Base-by-base conservation (phyloP, 768 basidiomycete genomes). In the Fibroporia radiculosa region DNA sequence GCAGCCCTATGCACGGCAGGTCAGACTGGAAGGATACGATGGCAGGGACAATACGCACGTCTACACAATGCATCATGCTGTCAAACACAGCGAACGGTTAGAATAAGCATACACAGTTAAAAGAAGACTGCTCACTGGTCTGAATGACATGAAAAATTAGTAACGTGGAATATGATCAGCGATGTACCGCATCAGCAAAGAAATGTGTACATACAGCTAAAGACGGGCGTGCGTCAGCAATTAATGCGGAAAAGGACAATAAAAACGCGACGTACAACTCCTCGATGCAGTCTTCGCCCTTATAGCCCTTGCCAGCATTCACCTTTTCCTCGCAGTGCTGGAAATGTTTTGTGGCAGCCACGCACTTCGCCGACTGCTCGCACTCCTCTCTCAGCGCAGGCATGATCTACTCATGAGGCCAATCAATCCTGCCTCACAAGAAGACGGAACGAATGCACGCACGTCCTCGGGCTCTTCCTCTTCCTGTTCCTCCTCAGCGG, bases 21-120 rank as follows among this genome's bases (percentile, higher is more conserved):
- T 55, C 45, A 45, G 16, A n/a, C 27, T 28, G 8, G 3, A 26
- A 33, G 18, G 2, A 16, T 22, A 36, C 33, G 6, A 22, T 35
- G 14, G 19, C n/a, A 19, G 24, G 42, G 25, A 19, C 4, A 24
- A 22, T 29, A 71, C 84, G 46, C 68, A 90, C 88, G 54, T 93
- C 88, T 44, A 82, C 85, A 58, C 89, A 93, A 70, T 93, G 92
- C 88, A 93, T 93, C 81, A 90, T 76, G 67, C 83, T 88, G 56
- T 58, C 36, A 53, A 40, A 39, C 34, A 14, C 13, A 41, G 26
- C 7, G 26, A 18, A 28, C 19, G 40, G 29, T 3, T 27, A 24
- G 39, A 7, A 45, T 35, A 29, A 14, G 25, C n/a, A 26, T 42
- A 18, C 25, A 11, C 18, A 8, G 25, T 16, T 40, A 4, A 35